Percentiles rank a stretch among this genome's conserved stretches.
These are phyloP conservation scores for Tricladium varicosporioides DNA, from an alignment of 2,329 filamentous ascomycete genomes.

Conservation along the genomic window DNA sequence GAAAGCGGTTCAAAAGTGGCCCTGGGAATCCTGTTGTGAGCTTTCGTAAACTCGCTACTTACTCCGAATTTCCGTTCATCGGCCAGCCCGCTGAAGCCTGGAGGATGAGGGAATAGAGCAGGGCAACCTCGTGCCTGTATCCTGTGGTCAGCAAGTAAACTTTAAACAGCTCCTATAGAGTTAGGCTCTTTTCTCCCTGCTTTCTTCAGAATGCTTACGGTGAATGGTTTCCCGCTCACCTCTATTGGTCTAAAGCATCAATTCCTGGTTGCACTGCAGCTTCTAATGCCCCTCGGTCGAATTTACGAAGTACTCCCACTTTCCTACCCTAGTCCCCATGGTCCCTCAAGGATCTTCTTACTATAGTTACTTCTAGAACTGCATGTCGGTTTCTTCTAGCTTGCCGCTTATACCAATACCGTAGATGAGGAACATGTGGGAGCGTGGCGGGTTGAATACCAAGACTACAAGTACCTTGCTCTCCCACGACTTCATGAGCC, in stretches of 20 bases:
- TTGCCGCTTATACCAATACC: not conserved
- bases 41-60: too few species aligned
- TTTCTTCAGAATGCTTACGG: too few species aligned
- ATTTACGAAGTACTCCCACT: not conserved
- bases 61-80: not conserved
- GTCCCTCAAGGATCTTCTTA: not conserved
- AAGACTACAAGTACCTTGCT: constrained; percentile 23
- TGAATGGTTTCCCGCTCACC: not conserved
- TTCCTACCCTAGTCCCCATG: constrained; percentile 1
- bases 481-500: constrained; percentile 10
- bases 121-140: constrained; percentile 19
- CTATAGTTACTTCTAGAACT: constrained; percentile 4
- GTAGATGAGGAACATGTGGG: constrained; percentile 11
- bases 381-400: constrained; percentile 11
- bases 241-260: not conserved
- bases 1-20: not conserved
- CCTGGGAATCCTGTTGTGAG: too few species aligned
- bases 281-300: too few species aligned
- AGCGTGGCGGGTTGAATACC: constrained; percentile 5
- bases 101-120: not conserved
- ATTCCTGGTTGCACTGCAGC: too few species aligned
- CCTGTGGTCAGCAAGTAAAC: constrained; percentile 21
- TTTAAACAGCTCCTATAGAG: not conserved
- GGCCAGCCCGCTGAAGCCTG: not conserved
- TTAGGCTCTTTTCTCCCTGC: not conserved